Base-by-base conservation (phyloP, 495 filamentous ascomycete species). In the Hypoxylon fragiforme region DNA sequence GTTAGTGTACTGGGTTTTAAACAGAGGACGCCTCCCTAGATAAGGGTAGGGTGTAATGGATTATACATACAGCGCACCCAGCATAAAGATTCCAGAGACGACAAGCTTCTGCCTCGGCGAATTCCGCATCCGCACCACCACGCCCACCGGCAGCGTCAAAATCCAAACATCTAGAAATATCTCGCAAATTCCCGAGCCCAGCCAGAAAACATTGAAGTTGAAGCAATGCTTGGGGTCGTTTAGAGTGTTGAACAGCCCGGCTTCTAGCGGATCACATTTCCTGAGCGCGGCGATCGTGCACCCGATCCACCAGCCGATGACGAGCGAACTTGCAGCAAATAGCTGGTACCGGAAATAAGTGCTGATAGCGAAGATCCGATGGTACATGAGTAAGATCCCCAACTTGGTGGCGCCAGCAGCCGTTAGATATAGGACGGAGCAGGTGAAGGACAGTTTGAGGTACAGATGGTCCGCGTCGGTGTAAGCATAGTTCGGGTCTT, bases 401-500 rank as follows among this genome's bases (percentile, higher is more conserved):
- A 69, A 45, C 44, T 74, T 73, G 30, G 65, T 65, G 7, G 64
- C 14, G 41, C 59, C 58, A 7, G 62, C 44, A 9, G 60, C 58
- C 2, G 70, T 51, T 34, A 67, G 66, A 58, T 74, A 74, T 7
- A 74, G 57, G 24, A 69, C 43, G 40, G 67, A 63, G 32, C 57
- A 66, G 13, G 53, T 18, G 28, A 59, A 62, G 7, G 51, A 34
- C 12, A 65, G 44, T 43, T 57, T 39, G 7, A 81, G 50, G 55
- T 81, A 80, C 21, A 83, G 35, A 16, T 77, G 75, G 26, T 82
- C 81, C 40, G 80, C 74, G 0, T 69, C 44, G 1, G 76, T 78
- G 38, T 82, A 83, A 9, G 39, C 34, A 14, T 64, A 64, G 12
- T 41, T 13, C 0, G 50, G 60, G 21, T 64, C 54, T 1, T 42